These are phyloP conservation scores for Suillus plorans DNA, from an alignment of 768 basidiomycete genomes.

Conservation along the genomic window DNA sequence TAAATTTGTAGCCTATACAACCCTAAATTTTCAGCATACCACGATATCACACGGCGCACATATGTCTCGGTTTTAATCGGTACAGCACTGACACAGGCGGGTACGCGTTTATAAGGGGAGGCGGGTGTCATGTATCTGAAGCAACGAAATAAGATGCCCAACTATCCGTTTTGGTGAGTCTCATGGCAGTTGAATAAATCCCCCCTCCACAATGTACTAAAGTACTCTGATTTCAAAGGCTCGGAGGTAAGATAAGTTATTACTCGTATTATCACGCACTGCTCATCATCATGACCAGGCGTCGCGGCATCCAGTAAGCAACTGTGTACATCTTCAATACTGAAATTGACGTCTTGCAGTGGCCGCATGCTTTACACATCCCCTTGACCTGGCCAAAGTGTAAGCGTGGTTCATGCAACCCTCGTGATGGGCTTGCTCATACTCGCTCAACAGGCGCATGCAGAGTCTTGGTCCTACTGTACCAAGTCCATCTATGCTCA, in stretches of 20 bases:
- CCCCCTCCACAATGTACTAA: background rate
- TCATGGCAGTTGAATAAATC: background rate
- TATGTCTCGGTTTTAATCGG: conserved; percentile 6
- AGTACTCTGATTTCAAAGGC: conserved; percentile 38
- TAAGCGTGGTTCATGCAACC: conserved; percentile 32
- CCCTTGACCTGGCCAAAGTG: conserved; percentile 86
- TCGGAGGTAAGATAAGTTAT: conserved; percentile 50
- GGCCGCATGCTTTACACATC: conserved; percentile 81
- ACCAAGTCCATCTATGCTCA: conserved; percentile 62
- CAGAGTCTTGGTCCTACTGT: conserved; percentile 63
- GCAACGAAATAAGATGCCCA: conserved; percentile 21
- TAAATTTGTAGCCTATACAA: background rate
- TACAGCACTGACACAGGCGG: background rate
- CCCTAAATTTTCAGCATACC: background rate
- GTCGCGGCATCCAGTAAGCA: conserved; percentile 62
- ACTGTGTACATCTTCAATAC: background rate
- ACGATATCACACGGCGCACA: background rate
- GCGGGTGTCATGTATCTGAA: conserved; percentile 10
- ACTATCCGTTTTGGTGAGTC: conserved; percentile 34
- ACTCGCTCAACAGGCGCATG: conserved; percentile 57
- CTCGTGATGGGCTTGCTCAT: conserved; percentile 5
- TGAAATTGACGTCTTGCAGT: conserved; percentile 40
- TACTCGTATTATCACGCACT: conserved; percentile 1
- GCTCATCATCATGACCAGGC: conserved; percentile 35
- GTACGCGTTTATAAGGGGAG: conserved; percentile 18